Evolutionary conservation across 768 basidiomycete genomes (phyloP), one percentile per base, ranked within the genome.

Genomic region (Chalciporus piperatus): DNA sequence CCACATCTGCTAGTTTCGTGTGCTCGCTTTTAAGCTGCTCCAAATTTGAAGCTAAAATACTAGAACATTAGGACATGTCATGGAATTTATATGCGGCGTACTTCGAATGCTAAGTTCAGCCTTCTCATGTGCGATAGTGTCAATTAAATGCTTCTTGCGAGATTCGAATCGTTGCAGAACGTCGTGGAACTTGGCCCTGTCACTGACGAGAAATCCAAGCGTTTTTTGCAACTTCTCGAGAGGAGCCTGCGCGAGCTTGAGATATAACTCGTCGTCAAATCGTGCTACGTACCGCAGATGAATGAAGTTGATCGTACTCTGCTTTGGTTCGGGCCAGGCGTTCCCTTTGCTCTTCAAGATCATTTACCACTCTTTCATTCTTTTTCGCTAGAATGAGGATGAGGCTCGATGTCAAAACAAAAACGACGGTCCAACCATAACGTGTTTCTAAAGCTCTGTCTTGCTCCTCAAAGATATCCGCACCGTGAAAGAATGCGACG

Each of bases 151-250:
- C 59, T 85, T 81, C 65, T 84, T 85, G 56, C 87, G 76, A 19
- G 74, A 74, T 66, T 87, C 86, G 51, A 84, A 84, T 32, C 86
- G 81, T 41, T 83, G 77, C 3, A 91, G 75, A 49, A 87, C 85
- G 54, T 84, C 83, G 59, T 84, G 82, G 56, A 91, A 86, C 66
- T 92, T 93, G 52, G 86, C 79, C 63, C 81, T 78, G 66, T 97
- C 93, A 20, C 77, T 77, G 55, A 80, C 80, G 42, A 92, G 76
- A 38, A 83, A 73, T 3, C 79, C 77, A 51, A 85, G 81, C 39
- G 81, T 78, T 35, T 80, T 78, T 61, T 82, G 75, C 19, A 89
- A 74, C 53, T 85, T 81, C 45, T 79, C 74, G 4, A 88, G 72
- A 16, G 84, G 85, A 11, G 85, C 77, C 85, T 85, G 48, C n/a